These are phyloP conservation scores for Pythium aquatile DNA, from an alignment of 352 stramenopile genomes.

Conservation along the genomic window DNA sequence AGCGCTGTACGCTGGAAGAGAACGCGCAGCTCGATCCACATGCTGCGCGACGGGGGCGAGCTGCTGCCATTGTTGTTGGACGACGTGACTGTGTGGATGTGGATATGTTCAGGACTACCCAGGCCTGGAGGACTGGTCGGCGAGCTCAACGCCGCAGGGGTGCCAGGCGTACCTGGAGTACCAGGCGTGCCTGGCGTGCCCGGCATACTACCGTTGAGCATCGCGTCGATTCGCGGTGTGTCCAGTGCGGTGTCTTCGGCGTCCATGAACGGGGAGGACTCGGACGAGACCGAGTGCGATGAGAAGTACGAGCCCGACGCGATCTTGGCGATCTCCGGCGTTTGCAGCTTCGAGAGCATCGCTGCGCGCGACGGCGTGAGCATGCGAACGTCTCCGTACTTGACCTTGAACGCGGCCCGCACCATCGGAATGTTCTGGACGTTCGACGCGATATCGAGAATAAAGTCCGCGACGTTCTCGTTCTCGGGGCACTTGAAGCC, in stretches of 20 bases:
- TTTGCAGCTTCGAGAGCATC: constrained; percentile 20
- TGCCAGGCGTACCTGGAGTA: constrained; percentile 22
- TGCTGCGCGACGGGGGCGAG: constrained; percentile 32
- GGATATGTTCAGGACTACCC: constrained; percentile 19
- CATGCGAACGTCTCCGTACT: constrained; percentile 20
- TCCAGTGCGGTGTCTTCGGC: constrained; percentile 40
- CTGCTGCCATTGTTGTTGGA: constrained; percentile 1
- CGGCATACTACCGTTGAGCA: constrained; percentile 20
- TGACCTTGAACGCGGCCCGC: constrained; percentile 43
- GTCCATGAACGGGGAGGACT: constrained; percentile 62
- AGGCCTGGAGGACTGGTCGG: constrained; percentile 30
- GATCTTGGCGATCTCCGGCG: constrained; percentile 13
- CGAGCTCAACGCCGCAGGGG: constrained; percentile 14
- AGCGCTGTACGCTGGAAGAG: constrained; percentile 64
- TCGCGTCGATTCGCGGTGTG: constrained; percentile 41
- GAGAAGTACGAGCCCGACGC: constrained; percentile 14
- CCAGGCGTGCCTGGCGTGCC: constrained; percentile 18
- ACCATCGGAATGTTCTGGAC: constrained; percentile 61
- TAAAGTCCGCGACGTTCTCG: constrained; percentile 83
- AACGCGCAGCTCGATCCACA: constrained; percentile 62
- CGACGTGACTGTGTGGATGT: constrained; percentile 2
- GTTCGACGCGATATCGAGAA: constrained; percentile 73
- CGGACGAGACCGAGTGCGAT: constrained; percentile 18
- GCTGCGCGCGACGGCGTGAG: constrained; percentile 4
- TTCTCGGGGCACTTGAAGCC: constrained; percentile 70